These are phyloP conservation scores for Syzygium oleosum DNA, from an alignment of 345 rosid species.

Conservation along the genomic window DNA sequence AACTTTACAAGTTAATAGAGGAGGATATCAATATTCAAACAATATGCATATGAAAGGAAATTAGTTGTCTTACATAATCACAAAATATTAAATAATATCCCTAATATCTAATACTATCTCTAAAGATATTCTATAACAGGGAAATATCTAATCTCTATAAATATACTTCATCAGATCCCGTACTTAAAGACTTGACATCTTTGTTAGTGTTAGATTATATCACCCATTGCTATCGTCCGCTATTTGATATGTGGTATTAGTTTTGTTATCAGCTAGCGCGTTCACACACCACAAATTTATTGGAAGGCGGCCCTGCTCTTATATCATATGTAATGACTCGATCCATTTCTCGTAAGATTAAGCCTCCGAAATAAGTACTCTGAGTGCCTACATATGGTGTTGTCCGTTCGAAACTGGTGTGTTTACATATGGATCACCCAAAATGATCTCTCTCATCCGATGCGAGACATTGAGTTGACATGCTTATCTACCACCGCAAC, in stretches of 20 bases:
- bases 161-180: too few relatives aligned
- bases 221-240: background rate
- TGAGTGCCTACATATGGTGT: background rate
- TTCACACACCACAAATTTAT: background rate
- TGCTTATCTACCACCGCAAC: background rate
- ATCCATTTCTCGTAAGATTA: background rate
- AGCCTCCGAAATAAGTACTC: background rate
- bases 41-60: too few relatives aligned
- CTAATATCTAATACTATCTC: too few relatives aligned
- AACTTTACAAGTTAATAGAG: too few relatives aligned
- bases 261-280: background rate
- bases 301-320: background rate
- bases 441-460: background rate
- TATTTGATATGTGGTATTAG: background rate
- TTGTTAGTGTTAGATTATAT: background rate
- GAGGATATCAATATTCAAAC: too few relatives aligned
- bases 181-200: background rate
- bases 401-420: background rate
- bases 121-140: too few relatives aligned
- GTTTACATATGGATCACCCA: background rate
- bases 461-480: accelerated
- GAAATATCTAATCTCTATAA: too few relatives aligned
- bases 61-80: too few relatives aligned
- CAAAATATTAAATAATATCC: too few relatives aligned
- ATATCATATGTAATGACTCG: accelerated